A percentile compares a stretch with the other conserved stretches of the same genome.
Evolutionary conservation across 768 basidiomycete genomes (phyloP).

Genomic region (Mycena olivaceomarginata): DNA sequence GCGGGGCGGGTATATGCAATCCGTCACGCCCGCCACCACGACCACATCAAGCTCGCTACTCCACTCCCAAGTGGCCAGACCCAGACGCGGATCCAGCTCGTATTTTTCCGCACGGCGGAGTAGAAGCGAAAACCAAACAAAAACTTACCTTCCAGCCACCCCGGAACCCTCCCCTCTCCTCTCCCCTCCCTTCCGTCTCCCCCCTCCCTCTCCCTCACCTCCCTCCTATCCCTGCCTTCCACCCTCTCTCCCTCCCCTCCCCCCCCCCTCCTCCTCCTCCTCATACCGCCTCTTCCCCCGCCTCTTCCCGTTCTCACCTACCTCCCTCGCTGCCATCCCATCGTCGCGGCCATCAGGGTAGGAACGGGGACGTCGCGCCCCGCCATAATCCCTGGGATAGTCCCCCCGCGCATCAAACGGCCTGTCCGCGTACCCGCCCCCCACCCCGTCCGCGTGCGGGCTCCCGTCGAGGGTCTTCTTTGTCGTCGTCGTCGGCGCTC

Average conservation of each 20-base stretch:
- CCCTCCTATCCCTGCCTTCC: constrained; percentile 40
- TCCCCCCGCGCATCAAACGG: constrained; percentile 12
- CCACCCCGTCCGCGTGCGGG: constrained; percentile 47
- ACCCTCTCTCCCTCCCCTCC: constrained; percentile 35
- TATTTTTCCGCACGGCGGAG: too few species aligned
- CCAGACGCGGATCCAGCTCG: too few species aligned
- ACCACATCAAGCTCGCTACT: too few species aligned
- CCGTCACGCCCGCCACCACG: too few species aligned
- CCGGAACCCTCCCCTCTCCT: constrained; percentile 54
- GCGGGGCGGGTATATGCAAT: too few species aligned
- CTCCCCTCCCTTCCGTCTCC: constrained; percentile 45
- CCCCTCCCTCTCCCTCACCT: constrained; percentile 34
- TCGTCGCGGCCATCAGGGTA: background rate
- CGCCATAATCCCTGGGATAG: background rate
- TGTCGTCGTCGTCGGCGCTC: background rate
- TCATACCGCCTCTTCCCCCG: background rate
- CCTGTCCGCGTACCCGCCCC: constrained; percentile 40
- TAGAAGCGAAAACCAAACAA: background rate
- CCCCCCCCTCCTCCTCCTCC: constrained; percentile 7
- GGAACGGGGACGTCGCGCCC: constrained; percentile 28
- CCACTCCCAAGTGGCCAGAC: too few species aligned
- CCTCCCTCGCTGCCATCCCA: background rate
- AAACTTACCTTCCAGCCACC: constrained; percentile 62
- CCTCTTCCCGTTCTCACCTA: background rate
- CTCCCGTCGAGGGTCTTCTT: constrained; percentile 31